Conservation (phyloP, 2,329 filamentous ascomycete species). For the Penicillium thymicola region DNA sequence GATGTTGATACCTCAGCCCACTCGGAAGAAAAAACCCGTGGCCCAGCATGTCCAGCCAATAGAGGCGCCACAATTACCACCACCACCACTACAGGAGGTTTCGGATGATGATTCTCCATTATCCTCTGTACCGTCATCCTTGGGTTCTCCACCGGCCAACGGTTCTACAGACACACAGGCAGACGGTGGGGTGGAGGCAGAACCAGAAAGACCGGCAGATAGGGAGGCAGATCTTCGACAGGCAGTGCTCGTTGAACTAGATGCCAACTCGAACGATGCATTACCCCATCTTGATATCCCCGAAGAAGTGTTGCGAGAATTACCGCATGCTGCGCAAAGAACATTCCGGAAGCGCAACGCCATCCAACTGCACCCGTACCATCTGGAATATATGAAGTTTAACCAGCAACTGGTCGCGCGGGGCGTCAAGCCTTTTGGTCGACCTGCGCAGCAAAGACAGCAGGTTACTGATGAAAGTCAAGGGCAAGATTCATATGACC, state of each 20-base stretch:
- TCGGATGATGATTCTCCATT: conserved; percentile 32
- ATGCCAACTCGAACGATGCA: conserved; percentile 14
- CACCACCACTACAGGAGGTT: background rate
- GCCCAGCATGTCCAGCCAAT: conserved; percentile 5
- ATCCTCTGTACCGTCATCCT: conserved; percentile 36
- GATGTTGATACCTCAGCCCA: conserved; percentile 27
- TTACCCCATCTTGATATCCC: conserved; percentile 26
- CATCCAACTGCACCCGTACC: conserved; percentile 50
- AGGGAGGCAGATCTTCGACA: background rate
- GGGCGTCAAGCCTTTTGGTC: conserved; percentile 44
- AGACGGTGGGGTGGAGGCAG: background rate
- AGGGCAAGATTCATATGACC: conserved; percentile 33
- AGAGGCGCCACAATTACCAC: background rate
- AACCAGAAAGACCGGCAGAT: background rate
- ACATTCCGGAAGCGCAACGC: conserved; percentile 45
- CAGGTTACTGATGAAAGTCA: conserved; percentile 30
- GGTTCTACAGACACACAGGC: background rate
- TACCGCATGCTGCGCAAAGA: conserved; percentile 29
- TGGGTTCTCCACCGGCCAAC: conserved; percentile 18
- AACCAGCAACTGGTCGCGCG: conserved; percentile 39
- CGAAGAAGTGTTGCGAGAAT: conserved; percentile 27
- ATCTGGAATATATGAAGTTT: conserved; percentile 47
- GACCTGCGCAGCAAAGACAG: conserved; percentile 19
- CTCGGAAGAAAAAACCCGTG: conserved; percentile 9
- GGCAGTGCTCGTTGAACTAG: background rate